Conservation (phyloP, 352 stramenopile genomes). For the Phytopythium vexans region DNA sequence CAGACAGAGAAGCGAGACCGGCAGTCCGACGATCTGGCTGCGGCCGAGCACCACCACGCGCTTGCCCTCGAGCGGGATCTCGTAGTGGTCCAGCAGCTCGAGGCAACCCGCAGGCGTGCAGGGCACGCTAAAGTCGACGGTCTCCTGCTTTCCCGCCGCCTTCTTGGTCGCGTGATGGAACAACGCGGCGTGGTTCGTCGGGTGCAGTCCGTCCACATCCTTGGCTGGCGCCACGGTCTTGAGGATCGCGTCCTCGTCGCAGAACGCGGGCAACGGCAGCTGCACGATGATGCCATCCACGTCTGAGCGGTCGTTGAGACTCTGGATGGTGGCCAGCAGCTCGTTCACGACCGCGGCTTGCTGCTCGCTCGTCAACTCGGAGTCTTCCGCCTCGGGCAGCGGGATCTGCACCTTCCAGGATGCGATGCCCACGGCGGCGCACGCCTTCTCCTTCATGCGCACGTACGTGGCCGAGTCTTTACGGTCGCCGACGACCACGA, state of each 20-base stretch:
- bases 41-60: conserved; percentile 96
- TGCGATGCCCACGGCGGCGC: conserved; percentile 90
- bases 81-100: conserved; percentile 91
- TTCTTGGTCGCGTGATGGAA: conserved; percentile 69
- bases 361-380: conserved; percentile 14
- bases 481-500: conserved; percentile 95
- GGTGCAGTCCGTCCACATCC: conserved; percentile 98
- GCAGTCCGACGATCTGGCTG: conserved; percentile 97
- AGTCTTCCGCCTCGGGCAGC: conserved; percentile 11
- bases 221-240: conserved; percentile 90
- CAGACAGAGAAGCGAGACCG: conserved; percentile 94
- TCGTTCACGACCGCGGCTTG: conserved; percentile 20
- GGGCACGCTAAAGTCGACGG: conserved; percentile 80
- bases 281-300: conserved; percentile 88
- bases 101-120: conserved; percentile 97
- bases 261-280: conserved; percentile 91
- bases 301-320: conserved; percentile 62
- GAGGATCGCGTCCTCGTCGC: conserved; percentile 93
- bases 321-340: conserved; percentile 49
- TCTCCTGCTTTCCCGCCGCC: conserved; percentile 31
- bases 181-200: conserved; percentile 94
- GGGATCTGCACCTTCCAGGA: conserved; percentile 80
- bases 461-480: conserved; percentile 98
- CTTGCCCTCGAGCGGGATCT: conserved; percentile 92
- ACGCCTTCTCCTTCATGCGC: conserved; percentile 98